Evolutionary conservation across 2,329 filamentous ascomycete species (phyloP).

Genomic region (Aspergillaceae sp.): DNA sequence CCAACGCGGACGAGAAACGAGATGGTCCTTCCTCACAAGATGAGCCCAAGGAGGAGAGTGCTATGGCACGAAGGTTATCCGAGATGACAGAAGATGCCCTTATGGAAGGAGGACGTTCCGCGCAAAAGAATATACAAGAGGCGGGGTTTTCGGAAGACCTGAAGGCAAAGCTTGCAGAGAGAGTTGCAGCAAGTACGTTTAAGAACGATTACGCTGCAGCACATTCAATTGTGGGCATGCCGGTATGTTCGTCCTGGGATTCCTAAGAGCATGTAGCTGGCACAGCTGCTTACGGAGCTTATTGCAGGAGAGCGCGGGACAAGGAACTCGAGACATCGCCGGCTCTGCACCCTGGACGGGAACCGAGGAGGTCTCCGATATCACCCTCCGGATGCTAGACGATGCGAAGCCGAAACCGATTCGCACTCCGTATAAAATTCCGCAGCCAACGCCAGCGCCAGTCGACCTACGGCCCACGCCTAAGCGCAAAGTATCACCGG

Average conservation of each 20-base stretch:
- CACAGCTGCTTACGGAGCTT: neutral
- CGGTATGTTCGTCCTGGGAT: slow-evolving; percentile 26
- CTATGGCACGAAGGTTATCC: slow-evolving; percentile 50
- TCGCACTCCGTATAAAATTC: slow-evolving; percentile 36
- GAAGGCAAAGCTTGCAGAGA: slow-evolving; percentile 50
- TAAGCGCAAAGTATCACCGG: slow-evolving; percentile 37
- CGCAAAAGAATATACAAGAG: slow-evolving; percentile 50
- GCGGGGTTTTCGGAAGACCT: slow-evolving; percentile 56
- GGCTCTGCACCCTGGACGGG: slow-evolving; percentile 68
- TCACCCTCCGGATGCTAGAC: slow-evolving; percentile 70
- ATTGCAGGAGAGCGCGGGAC: slow-evolving; percentile 50
- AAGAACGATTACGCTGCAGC: slow-evolving; percentile 45
- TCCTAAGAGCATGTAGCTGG: neutral
- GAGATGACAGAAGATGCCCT: slow-evolving; percentile 54
- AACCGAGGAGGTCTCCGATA: slow-evolving; percentile 63
- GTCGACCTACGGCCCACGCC: slow-evolving; percentile 39
- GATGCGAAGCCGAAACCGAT: slow-evolving; percentile 51
- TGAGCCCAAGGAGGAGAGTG: slow-evolving; percentile 39
- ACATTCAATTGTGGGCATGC: slow-evolving; percentile 46
- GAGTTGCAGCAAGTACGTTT: slow-evolving; percentile 50
- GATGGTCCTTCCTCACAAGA: slow-evolving; percentile 7
- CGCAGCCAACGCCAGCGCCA: slow-evolving; percentile 30
- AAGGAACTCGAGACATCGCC: slow-evolving; percentile 60
- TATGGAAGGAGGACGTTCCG: slow-evolving; percentile 46
- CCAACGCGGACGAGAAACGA: slow-evolving; percentile 10